These are phyloP conservation scores for Pythium scleroteichum DNA, from an alignment of 352 stramenopile genomes.

Conservation along the genomic window DNA sequence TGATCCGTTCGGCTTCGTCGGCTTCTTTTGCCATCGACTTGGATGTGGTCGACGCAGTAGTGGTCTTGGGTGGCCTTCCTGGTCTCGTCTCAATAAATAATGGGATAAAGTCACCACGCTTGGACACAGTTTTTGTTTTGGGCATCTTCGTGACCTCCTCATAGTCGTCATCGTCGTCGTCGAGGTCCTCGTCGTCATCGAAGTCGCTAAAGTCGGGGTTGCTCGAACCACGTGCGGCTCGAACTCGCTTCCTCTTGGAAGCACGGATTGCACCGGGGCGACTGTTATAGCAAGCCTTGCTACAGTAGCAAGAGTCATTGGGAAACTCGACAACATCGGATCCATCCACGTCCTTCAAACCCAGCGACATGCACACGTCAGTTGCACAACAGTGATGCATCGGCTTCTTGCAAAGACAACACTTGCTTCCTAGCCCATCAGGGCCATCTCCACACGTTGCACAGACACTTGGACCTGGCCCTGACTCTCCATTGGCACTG, in stretches of 20 bases:
- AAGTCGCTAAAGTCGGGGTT: not conserved
- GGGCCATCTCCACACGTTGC: constrained; percentile 6
- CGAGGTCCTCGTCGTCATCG: too few relatives aligned
- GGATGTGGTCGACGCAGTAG: too few relatives aligned
- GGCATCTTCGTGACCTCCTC: not conserved
- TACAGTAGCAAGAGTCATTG: constrained; percentile 18
- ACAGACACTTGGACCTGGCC: not conserved
- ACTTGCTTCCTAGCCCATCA: constrained; percentile 2
- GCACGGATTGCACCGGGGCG: not conserved
- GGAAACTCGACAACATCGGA: constrained; percentile 9
- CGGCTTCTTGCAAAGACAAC: constrained; percentile 1
- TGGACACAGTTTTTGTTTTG: too few relatives aligned
- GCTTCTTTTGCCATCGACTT: not conserved
- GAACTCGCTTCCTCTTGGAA: constrained; percentile 5
- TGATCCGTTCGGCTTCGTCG: not conserved
- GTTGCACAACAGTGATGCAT: constrained; percentile 20
- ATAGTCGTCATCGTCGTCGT: not conserved
- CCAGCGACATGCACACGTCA: constrained; percentile 6
- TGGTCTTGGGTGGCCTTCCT: too few relatives aligned
- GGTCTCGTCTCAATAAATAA: too few relatives aligned
- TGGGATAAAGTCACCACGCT: too few relatives aligned
- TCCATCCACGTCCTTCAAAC: constrained; percentile 6
- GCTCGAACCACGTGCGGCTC: not conserved
- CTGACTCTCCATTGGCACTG: not conserved
- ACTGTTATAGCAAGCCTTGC: not conserved